Evolutionary conservation across 208 protist species (phyloP).

Genomic region (Histomonas meleagridis): DNA sequence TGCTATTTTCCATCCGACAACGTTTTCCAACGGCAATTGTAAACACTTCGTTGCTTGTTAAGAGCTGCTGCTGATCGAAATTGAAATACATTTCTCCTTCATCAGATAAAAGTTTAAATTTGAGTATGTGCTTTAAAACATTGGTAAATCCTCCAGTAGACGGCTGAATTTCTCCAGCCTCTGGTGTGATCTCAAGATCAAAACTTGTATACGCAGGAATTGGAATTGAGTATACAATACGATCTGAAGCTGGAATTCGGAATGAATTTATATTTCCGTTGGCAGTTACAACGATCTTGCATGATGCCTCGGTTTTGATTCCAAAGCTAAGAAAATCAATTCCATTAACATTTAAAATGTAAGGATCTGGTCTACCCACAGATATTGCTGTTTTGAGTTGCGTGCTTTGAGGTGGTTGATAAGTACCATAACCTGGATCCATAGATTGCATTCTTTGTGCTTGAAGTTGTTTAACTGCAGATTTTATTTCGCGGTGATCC

Average conservation of each 20-base stretch:
- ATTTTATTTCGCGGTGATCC: background rate
- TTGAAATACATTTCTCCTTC: background rate
- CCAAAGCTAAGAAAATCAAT: background rate
- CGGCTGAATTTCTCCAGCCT: background rate
- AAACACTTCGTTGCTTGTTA: no score
- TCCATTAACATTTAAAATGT: background rate
- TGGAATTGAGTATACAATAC: background rate
- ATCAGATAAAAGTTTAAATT: background rate
- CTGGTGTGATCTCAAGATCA: background rate
- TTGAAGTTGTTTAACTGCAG: background rate
- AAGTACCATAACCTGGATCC: no score
- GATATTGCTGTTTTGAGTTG: background rate
- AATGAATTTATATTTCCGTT: background rate
- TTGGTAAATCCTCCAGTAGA: background rate
- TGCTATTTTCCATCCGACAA: no score
- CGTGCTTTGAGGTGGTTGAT: background rate
- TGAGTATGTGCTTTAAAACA: background rate
- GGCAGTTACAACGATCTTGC: background rate
- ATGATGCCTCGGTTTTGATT: background rate
- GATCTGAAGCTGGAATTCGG: background rate
- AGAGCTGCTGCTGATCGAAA: background rate
- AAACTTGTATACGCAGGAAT: background rate
- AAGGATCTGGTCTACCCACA: background rate
- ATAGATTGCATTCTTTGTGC: background rate
- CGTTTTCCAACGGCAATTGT: no score